A percentile compares a stretch with the other conserved stretches of the same genome.
phyloP scores from a whole-genome alignment of 768 basidiomycete species.

The Glaciozyma antarctica region DNA sequence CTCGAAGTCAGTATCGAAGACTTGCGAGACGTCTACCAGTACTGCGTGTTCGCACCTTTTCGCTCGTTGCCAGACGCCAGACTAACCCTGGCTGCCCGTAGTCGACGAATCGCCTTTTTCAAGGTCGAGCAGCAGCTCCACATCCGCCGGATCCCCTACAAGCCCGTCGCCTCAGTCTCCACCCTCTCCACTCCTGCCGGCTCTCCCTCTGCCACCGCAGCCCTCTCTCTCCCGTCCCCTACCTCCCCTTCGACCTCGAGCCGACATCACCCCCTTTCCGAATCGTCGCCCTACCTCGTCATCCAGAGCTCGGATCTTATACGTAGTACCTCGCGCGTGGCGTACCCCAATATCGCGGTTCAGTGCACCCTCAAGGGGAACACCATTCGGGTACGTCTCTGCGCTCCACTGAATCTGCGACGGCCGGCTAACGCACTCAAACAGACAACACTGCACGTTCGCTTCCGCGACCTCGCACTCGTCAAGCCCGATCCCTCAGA shows the following conservation, averaged over 20 bases:
- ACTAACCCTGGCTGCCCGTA: constrained; percentile 35
- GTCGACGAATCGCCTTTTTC: constrained; percentile 81
- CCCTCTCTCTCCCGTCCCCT: not conserved
- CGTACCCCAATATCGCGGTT: not conserved
- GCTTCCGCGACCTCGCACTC: constrained; percentile 3
- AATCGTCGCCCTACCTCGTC: not conserved
- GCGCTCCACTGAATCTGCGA: not conserved
- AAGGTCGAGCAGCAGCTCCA: constrained; percentile 78
- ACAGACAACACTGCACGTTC: constrained; percentile 12
- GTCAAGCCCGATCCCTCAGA: not conserved
- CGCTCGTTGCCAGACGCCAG: not conserved
- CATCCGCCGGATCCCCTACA: constrained; percentile 17
- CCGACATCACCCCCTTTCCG: not conserved
- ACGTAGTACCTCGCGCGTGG: not conserved
- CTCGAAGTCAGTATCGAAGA: constrained; percentile 59
- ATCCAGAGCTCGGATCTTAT: not conserved
- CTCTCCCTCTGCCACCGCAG: not conserved
- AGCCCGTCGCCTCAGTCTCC: not conserved
- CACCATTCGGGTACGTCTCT: not conserved
- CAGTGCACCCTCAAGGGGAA: not conserved
- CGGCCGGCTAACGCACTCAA: not conserved
- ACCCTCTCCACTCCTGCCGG: not conserved
- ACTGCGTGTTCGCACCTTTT: constrained; percentile 60
- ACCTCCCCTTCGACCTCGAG: not conserved
- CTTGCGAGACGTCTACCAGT: constrained; percentile 64